Evolutionary conservation across 169 alveolate genomes (phyloP).

Genomic region (Plasmodium billcollinsi): DNA sequence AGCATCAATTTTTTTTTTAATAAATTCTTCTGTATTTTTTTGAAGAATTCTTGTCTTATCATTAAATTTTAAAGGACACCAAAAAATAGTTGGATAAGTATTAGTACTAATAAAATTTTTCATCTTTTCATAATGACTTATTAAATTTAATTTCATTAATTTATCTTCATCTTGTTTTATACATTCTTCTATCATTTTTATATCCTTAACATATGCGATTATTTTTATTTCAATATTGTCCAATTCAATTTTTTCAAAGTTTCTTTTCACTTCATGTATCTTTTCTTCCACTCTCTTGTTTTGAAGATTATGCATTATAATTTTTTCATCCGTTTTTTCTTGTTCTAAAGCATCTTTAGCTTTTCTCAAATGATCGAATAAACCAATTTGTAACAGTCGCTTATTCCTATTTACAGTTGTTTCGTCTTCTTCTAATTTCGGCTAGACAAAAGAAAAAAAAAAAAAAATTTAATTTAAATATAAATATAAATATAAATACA

Average conservation of each 20-base stretch:
- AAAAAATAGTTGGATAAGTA: slow-evolving; percentile 84
- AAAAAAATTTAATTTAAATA: neutral
- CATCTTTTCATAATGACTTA: slow-evolving; percentile 83
- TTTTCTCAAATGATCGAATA: slow-evolving; percentile 79
- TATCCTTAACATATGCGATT: slow-evolving; percentile 38
- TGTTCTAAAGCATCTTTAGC: slow-evolving; percentile 82
- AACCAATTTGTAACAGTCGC: slow-evolving; percentile 78
- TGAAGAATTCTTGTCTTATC: slow-evolving; percentile 78
- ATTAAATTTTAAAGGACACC: slow-evolving; percentile 84
- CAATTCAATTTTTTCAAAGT: slow-evolving; percentile 76
- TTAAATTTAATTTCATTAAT: slow-evolving; percentile 76
- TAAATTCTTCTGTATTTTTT: slow-evolving; percentile 77
- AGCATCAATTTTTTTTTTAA: slow-evolving; percentile 79
- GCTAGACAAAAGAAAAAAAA: slow-evolving; percentile 37
- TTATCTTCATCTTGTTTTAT: slow-evolving; percentile 64
- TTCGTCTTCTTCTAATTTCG: slow-evolving; percentile 76
- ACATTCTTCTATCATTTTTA: slow-evolving; percentile 47
- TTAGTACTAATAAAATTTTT: slow-evolving; percentile 83
- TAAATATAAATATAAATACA: too few relatives aligned
- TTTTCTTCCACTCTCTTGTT: slow-evolving; percentile 62
- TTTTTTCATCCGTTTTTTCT: slow-evolving; percentile 79
- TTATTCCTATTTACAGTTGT: slow-evolving; percentile 80
- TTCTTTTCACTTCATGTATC: slow-evolving; percentile 79
- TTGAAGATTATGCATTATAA: slow-evolving; percentile 46
- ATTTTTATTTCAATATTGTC: slow-evolving; percentile 75